These are phyloP conservation scores for Vaccinium darrowii DNA, from an alignment of 148 eudicot genomes.

Conservation along the genomic window DNA sequence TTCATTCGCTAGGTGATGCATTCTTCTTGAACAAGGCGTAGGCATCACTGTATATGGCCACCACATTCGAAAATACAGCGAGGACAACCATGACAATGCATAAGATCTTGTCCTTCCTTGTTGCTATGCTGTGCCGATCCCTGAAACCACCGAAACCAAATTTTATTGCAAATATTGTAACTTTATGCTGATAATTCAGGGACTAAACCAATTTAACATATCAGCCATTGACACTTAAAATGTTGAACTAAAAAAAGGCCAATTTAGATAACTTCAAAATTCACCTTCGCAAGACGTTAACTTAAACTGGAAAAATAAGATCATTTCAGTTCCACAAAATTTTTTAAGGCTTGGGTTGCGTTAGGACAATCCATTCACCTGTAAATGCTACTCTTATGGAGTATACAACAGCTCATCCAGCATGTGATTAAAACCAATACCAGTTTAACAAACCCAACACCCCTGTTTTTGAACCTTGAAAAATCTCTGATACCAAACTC, in stretches of 20 bases:
- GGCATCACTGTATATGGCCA: conserved; percentile 88
- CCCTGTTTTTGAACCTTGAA: neutral
- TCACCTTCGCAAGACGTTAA: neutral
- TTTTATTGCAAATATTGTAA: neutral
- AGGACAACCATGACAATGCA: conserved; percentile 64
- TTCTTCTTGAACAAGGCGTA: conserved; percentile 54
- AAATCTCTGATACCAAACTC: neutral
- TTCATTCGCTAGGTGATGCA: conserved; percentile 26
- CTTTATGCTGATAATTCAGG: neutral
- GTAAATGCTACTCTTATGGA: neutral
- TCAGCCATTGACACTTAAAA: neutral
- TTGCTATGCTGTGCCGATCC: conserved; percentile 67
- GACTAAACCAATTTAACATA: neutral
- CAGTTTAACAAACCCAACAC: neutral
- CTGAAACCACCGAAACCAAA: conserved; percentile 28
- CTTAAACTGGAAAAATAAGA: neutral
- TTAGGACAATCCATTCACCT: neutral
- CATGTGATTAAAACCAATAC: neutral
- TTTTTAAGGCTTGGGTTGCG: neutral
- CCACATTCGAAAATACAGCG: conserved; percentile 68
- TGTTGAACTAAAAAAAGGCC: neutral
- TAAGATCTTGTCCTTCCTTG: conserved; percentile 69
- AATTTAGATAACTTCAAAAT: neutral
- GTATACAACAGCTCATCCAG: neutral
- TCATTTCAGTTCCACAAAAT: neutral